Percentiles rank a stretch among this genome's conserved stretches.
These are phyloP conservation scores for Trichoderma atroviride DNA, from an alignment of 2,329 filamentous ascomycete genomes.

Conservation along the genomic window DNA sequence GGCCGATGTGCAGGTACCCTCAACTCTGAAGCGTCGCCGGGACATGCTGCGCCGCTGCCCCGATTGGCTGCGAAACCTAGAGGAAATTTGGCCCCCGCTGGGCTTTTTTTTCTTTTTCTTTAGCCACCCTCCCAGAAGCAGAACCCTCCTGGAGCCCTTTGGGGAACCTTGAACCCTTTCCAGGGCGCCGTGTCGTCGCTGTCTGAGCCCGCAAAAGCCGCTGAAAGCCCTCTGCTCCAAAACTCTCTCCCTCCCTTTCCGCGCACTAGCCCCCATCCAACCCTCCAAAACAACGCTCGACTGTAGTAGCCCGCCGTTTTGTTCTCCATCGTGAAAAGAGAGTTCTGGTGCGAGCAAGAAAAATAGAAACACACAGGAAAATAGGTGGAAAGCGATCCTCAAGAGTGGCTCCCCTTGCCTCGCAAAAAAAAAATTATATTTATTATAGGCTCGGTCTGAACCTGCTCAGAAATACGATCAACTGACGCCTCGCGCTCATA, in stretches of 20 bases:
- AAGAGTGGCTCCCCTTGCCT: not conserved
- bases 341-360: not conserved
- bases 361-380: not conserved
- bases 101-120: not conserved
- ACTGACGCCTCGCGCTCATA: not conserved
- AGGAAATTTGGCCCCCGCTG: constrained; percentile 10
- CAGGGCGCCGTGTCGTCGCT: not conserved
- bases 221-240: not conserved
- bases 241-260: not conserved
- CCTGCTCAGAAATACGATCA: not conserved
- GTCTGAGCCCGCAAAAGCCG: not conserved
- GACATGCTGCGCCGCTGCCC: constrained; percentile 29
- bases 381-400: not conserved
- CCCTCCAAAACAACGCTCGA: not conserved
- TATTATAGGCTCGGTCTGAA: too few species aligned
- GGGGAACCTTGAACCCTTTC: not conserved
- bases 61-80: constrained; percentile 29
- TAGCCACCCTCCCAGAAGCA: not conserved
- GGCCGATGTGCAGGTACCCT: constrained; percentile 19
- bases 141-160: not conserved
- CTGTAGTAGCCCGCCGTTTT: not conserved
- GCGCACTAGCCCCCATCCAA: not conserved
- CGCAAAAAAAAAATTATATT: too few species aligned
- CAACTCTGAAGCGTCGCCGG: not conserved
- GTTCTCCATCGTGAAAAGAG: constrained; percentile 1